Base-by-base conservation (phyloP, 2,329 filamentous ascomycete genomes). In the Trichoderma polysporum region DNA sequence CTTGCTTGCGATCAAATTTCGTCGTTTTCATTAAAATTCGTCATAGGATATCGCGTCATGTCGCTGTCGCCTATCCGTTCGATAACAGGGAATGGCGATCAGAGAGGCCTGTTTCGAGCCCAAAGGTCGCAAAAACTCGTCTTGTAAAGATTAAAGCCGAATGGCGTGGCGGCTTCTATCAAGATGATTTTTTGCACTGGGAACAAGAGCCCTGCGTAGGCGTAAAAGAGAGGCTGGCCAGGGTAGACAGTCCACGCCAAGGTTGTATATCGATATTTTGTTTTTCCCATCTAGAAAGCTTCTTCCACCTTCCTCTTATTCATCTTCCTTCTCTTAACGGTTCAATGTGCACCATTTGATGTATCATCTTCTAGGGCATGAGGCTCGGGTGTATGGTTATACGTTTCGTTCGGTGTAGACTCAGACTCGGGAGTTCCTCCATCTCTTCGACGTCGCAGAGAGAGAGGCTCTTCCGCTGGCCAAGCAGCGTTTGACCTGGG, bases 401-500 rank as follows among this genome's bases (percentile, higher is more conserved):
- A 8, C n/a, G 17, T 35, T 19, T 31, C 31, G 39, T n/a, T 33
- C 2, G 25, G 25, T 6, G 8, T n/a, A 49, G 39, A 19, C 19
- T 65, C 62, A n/a, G 31, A 27, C 12, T 27, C 31, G 5, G 50
- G 29, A 4, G 61, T 49, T 12, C 17, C 50, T 3, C 22, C 62
- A 6, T 57, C 52, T 12, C 37, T 37, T 10, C 54, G 41, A 31
- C 35, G 3, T 12, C 54, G 35, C 29, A 58, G 12, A 5, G 45
- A 31, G 2, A 52, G n/a, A 15, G 63, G 63, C 29, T 57, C 41
- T 13, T 52, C 63, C 19, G 53, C 52, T n/a, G 53, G 63, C 53
- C 63, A 66, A 45, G 53, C 17, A 9, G 33, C 63, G 17, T 57
- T 33, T 33, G 63, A 45, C 15, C 25, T 52, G 2, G 72, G 69